Conservation (phyloP, 148 eudicot genomes). For the Selenicereus undatus region DNA sequence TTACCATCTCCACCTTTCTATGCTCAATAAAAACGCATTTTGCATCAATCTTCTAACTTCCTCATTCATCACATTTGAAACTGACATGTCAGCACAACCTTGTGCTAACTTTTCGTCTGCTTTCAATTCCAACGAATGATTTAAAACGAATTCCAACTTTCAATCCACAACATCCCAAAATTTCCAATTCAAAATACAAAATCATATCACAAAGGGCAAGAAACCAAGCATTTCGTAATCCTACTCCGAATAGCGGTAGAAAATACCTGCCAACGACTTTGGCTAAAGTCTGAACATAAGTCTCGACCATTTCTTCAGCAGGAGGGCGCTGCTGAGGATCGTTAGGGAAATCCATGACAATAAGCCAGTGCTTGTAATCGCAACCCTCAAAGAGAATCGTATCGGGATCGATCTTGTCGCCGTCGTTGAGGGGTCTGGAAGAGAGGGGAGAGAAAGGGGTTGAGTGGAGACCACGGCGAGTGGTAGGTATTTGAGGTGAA, state of each 20-base stretch:
- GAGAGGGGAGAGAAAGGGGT: slow-evolving; percentile 22
- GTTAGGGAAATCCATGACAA: slow-evolving; percentile 71
- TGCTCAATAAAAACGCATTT: not conserved
- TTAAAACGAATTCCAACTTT: not conserved
- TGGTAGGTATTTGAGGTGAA: slow-evolving; percentile 12
- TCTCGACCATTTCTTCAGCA: slow-evolving; percentile 65
- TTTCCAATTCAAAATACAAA: not conserved
- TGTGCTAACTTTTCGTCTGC: not conserved
- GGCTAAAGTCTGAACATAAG: slow-evolving; percentile 74
- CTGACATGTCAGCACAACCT: not conserved
- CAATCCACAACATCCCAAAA: not conserved
- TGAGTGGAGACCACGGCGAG: slow-evolving; percentile 29
- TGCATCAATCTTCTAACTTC: too few species aligned
- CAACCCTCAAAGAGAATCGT: slow-evolving; percentile 84
- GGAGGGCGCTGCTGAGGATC: slow-evolving; percentile 48
- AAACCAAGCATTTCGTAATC: not conserved
- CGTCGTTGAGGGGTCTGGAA: slow-evolving; percentile 23
- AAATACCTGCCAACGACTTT: slow-evolving; percentile 75
- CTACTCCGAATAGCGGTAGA: too few species aligned
- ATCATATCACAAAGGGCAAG: not conserved
- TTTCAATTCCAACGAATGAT: not conserved
- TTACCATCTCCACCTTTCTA: not conserved
- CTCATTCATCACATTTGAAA: not conserved
- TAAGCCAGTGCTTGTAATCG: slow-evolving; percentile 90
- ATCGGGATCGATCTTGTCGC: slow-evolving; percentile 58